Base-by-base conservation (phyloP, 75 land plant genomes). In the Pinus taeda region DNA sequence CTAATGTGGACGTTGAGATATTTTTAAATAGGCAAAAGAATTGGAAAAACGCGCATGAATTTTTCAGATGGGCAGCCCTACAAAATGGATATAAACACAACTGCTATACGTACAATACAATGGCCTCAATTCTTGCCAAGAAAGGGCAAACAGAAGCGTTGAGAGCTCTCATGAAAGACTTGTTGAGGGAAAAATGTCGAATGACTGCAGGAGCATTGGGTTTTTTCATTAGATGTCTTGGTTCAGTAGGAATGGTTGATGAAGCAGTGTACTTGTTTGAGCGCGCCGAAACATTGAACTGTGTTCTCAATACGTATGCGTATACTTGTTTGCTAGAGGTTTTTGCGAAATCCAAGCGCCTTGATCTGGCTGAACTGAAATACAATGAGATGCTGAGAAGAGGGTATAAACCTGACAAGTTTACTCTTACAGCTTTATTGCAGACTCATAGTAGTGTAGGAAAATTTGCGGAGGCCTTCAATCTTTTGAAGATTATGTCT, bases 121-220 rank as follows among this genome's bases (percentile, higher is more conserved):
- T 90, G 87, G 92, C 92, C 6, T 57, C 80, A 0, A 73, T 83
- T 45, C 87, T 90, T 78, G 78, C 85, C 45, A 37, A 75, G 67
- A 73, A 76, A 70, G 75, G 80, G 67, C 81, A 79, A 78, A 82
- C 33, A 57, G 64, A 59, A 63, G 76, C 60, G 57, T 78, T 90
- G 77, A 81, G 57, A 45, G 59, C 6, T 36, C 78, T 90, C 56
- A 75, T 74, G 37, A 0, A 33, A 58, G 85, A 87, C 12, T 33
- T 90, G 45, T 37, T 90, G 59, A 72, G 59, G 3, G 62, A 30
- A 15, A 66, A 78, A 57, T 84, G 84, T 55, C 22, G 66, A 36
- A 85, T 80, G 84, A 70, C 80, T 55, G 78, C 87, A 5, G 89
- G 92, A 11, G 81, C 92, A 14, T 78, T 90, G 82, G 92, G 92